A percentile compares a stretch with the other conserved stretches of the same genome.
Evolutionary conservation across 1,284 basidiomycete species (phyloP).

Genomic region (Melampsora americana): DNA sequence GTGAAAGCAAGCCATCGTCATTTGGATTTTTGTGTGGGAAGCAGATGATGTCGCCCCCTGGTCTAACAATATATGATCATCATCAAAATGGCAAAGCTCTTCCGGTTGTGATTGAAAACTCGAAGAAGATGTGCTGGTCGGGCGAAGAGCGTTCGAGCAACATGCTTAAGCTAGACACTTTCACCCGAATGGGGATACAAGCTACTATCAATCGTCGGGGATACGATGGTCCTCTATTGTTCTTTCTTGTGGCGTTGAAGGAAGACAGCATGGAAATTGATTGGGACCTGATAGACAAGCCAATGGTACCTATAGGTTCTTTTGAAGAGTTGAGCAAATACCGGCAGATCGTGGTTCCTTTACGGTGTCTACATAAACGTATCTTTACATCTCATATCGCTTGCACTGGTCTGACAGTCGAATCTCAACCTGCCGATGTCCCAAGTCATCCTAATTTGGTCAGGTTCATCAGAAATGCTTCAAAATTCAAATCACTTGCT

Average conservation of each 20-base stretch:
- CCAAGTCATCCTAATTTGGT: not conserved
- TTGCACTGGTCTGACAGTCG: not conserved
- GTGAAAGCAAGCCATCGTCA: not conserved
- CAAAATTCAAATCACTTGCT: conserved; percentile 29
- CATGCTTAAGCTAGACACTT: conserved; percentile 15
- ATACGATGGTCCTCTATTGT: conserved; percentile 25
- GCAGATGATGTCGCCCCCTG: not conserved
- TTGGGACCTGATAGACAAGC: conserved; percentile 28
- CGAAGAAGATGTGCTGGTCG: not conserved
- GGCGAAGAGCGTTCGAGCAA: not conserved
- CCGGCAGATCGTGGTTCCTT: conserved; percentile 12
- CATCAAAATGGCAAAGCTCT: not conserved
- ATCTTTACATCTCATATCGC: conserved; percentile 16
- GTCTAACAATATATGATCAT: not conserved
- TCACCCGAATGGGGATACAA: conserved; percentile 31
- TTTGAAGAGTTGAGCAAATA: conserved; percentile 12
- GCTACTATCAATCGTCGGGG: conserved; percentile 21
- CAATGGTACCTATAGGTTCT: conserved; percentile 1
- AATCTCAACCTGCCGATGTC: conserved; percentile 18
- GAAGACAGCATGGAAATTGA: conserved; percentile 22
- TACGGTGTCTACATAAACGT: conserved; percentile 1
- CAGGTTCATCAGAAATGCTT: conserved; percentile 16
- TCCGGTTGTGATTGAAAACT: not conserved
- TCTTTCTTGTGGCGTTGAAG: conserved; percentile 25
- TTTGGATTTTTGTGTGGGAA: conserved; percentile 8